Base-by-base conservation (phyloP, 2,329 filamentous ascomycete genomes). In the Fusarium longipes region DNA sequence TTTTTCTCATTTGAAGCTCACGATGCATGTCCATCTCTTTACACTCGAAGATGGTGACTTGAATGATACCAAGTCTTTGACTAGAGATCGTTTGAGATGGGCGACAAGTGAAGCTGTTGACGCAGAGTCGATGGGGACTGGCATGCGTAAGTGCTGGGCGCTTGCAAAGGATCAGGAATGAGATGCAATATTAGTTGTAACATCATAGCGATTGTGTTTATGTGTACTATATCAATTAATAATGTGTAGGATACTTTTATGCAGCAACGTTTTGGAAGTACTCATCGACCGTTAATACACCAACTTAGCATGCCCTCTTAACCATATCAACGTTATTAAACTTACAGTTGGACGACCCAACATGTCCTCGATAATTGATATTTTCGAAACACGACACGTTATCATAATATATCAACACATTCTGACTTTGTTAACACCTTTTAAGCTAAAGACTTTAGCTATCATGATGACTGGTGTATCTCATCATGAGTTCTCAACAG, bases 71-170 rank as follows among this genome's bases (percentile, higher is more conserved):
- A 43, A 45, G 32, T 53, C 40, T 55, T 60, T 57, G 24, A 40
- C 43, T 20, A 35, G 48, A 27, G 60, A 57, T 20, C 77, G 77
- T 8, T 43, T 68, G 17, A 71, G 48, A 27, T 84, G 83, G 79
- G 77, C 78, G 2, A 77, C 78, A 24, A 74, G 73, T 2, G 70
- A 74, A 4, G 76, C 78, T 9, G 76, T 85, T 1, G 84, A 86
- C 3, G 71, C 68, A 2, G 83, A 84, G 70, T 84, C 84, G 0
- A 87, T 87, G 85, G 85, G 85, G 0, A 87, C 85, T 0, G 85
- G 85, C 0, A 87, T 87, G 85, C 79, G 82, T 35, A 86, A 85
- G 68, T 87, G 85, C 71, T 87, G 85, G 84, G 74, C 79, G 3
- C 73, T 86, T 50, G 78, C 78, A 5, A 74, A 74, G 50, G 74